Evolutionary conservation across 1,284 basidiomycete species (phyloP), one percentile per base, ranked within the genome.

Genomic region (Lignosus rhinocerotis): DNA sequence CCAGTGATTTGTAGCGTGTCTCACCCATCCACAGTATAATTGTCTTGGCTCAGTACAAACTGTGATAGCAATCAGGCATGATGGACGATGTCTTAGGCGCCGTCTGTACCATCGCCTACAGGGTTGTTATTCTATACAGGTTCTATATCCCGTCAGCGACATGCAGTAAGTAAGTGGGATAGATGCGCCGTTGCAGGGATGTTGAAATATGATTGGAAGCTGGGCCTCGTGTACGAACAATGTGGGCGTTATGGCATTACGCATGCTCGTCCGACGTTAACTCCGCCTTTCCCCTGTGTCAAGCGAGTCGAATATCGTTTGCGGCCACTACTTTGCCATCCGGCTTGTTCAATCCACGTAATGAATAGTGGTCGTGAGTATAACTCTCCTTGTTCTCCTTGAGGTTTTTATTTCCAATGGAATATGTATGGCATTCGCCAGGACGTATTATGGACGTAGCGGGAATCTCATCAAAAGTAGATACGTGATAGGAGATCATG

Each of bases 401-500:
- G 31, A n/a, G 19, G 14, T 10, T 36, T 1, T 10, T 36, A 16
- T 51, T 42, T 53, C 17, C 32, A 52, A 36, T 39, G 45, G 56
- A 63, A 56, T 51, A 44, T 44, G 42, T 47, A 44, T 19, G 21
- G 41, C 19, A 38, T 17, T 7, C 14, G 46, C 32, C 51, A 55
- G 54, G 54, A 56, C 53, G 56, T 57, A 59, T 42, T 45, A 44
- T 48, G 53, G 51, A 63, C 59, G 59, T 50, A 49, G 31, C 42
- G 43, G 51, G 42, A 39, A 19, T 49, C 47, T 30, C 11, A 58
- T 53, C 39, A 49, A 49, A 39, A 53, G 51, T 59, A 55, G 42
- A 47, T 55, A 49, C 53, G 56, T 61, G 57, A 61, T 59, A 62
- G 60, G 60, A 38, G 41, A 65, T 62, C 65, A 64, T 56, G 55